Conservation (phyloP, 768 basidiomycete genomes). For the Lactarius tabidus region DNA sequence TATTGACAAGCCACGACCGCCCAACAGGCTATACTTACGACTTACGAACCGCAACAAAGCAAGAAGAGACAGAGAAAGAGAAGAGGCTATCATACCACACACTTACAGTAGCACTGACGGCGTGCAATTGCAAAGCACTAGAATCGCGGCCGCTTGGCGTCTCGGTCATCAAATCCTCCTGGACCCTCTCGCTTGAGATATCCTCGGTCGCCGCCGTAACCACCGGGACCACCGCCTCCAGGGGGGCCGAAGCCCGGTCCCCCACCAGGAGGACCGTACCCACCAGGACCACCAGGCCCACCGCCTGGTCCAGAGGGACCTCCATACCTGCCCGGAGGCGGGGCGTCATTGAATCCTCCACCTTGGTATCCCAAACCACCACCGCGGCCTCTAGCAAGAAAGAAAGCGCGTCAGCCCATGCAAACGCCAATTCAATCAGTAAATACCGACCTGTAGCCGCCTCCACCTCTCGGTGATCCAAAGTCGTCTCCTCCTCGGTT, state of each 20-base stretch:
- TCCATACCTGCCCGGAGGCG: slow-evolving; percentile 41
- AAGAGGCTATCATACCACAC: slow-evolving; percentile 24
- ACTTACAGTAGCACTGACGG: slow-evolving; percentile 12
- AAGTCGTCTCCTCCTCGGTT: slow-evolving; percentile 26
- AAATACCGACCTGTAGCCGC: slow-evolving; percentile 29
- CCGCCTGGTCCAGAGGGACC: slow-evolving; percentile 38
- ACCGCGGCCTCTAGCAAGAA: slow-evolving; percentile 22
- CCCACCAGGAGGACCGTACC: slow-evolving; percentile 40
- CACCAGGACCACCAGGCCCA: slow-evolving; percentile 42
- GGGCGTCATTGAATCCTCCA: slow-evolving; percentile 29
- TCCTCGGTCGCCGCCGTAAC: slow-evolving; percentile 45
- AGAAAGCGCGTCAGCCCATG: neutral
- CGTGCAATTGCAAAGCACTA: slow-evolving; percentile 30
- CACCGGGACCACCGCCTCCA: slow-evolving; percentile 34
- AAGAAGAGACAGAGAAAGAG: slow-evolving; percentile 12
- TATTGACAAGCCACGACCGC: slow-evolving; percentile 11
- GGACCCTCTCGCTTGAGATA: slow-evolving; percentile 74
- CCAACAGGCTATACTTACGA: slow-evolving; percentile 21
- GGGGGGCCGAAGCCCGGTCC: slow-evolving; percentile 29
- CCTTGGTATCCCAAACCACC: slow-evolving; percentile 27
- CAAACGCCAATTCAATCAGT: neutral
- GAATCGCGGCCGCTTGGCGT: slow-evolving; percentile 77
- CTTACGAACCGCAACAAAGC: slow-evolving; percentile 17
- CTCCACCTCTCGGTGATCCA: slow-evolving; percentile 29
- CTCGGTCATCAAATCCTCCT: slow-evolving; percentile 72